phyloP scores from a whole-genome alignment of 306 rosid species.

The Macrotyloma uniflorum region DNA sequence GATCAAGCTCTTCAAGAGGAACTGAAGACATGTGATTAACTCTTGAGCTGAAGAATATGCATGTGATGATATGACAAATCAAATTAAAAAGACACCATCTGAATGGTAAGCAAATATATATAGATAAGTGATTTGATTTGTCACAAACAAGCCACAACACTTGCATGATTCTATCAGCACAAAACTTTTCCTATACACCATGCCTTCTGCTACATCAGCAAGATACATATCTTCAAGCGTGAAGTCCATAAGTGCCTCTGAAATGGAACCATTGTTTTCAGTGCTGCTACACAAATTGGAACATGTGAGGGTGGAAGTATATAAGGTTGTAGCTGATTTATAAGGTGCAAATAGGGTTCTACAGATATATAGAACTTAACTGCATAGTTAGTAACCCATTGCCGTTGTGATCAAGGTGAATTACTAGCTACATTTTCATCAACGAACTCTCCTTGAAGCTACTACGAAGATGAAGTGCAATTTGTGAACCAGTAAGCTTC shows the following conservation, averaged over 20 bases:
- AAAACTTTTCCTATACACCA: too few species aligned
- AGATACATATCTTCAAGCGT: background rate
- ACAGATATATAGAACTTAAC: background rate
- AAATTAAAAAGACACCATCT: background rate
- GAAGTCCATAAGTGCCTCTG: background rate
- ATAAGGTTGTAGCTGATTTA: background rate
- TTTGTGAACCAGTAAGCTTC: background rate
- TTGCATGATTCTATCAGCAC: too few species aligned
- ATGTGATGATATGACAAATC: background rate
- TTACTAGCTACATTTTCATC: background rate
- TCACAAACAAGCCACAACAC: too few species aligned
- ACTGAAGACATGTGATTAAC: background rate
- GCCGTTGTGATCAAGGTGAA: background rate
- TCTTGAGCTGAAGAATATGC: background rate
- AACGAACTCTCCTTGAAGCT: constrained; percentile 1
- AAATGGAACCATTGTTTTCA: background rate
- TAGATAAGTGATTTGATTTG: too few species aligned
- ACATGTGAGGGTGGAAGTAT: background rate
- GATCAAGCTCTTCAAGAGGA: constrained; percentile 54
- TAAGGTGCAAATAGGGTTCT: background rate
- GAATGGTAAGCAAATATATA: too few species aligned
- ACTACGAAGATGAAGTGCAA: background rate
- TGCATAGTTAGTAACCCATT: background rate
- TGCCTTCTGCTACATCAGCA: background rate
- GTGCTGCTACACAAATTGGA: background rate